Evolutionary conservation across 768 basidiomycete genomes (phyloP), one percentile per base, ranked within the genome.

Genomic region (Tylopilus sp.): DNA sequence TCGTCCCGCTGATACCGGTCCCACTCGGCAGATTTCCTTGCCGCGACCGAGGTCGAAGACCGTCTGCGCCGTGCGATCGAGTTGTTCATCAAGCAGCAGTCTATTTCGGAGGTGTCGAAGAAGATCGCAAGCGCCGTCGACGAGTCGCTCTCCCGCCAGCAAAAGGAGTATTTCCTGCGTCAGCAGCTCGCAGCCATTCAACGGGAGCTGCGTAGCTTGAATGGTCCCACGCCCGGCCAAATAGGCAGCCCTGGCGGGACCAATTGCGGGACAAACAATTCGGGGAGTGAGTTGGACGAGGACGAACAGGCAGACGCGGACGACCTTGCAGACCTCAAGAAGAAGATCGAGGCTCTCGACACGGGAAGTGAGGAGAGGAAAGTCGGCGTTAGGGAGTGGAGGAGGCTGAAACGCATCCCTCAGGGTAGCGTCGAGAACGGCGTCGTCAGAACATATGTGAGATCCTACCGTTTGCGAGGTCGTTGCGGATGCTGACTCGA

Each of bases 341-440:
- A 78, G 53, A 83, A 82, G 62, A 86, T 94, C 29, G 88, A 92
- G 55, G 83, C 82, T 0, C 85, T 92, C 75, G 79, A 78, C 12
- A 73, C 75, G 12, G 86, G 85, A 14, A 84, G 81, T 33, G 92
- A 94, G 66, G 91, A 92, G 65, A 78, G 89, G 37, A 89, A 86
- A 67, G 85, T 88, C 68, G 88, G 87, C 22, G 79, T 86, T 0
- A 72, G 90, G 30, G 95, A 98, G 66, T 90, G 89, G 81, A 82
- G 84, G 61, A 74, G 95, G 38, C 72, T 97, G 29, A 87, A 85
- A 68, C 82, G 92, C 19, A 95, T 92, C n/a, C 92, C 92, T 0
- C 83, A 85, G 30, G 90, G 92, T 17, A 91, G 89, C 47, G 90
- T 92, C 3, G 95, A 97, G 74, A 84, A 90, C 63, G 91, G 92